phyloP scores from a whole-genome alignment of 129 eudicot genomes.

The Chrysanthemum lavandulifolium region DNA sequence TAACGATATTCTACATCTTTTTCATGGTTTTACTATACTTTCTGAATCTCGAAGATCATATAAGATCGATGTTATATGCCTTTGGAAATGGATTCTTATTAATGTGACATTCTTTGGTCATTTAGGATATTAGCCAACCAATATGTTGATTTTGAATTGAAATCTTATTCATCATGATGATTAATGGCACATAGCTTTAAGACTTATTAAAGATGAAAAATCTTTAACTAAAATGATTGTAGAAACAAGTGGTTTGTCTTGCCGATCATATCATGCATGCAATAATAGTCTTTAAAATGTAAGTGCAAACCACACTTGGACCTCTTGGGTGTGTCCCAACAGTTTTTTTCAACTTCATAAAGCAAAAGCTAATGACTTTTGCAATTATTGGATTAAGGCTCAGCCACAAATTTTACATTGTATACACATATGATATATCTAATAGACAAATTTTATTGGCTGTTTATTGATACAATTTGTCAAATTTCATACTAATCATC shows the following conservation, averaged over 20 bases:
- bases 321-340: constrained; percentile 28
- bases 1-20: background rate
- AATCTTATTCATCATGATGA: background rate
- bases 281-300: constrained; percentile 12
- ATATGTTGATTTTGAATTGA: background rate
- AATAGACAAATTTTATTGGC: too few relatives aligned
- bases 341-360: constrained; percentile 22
- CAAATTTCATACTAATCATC: too few relatives aligned
- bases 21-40: background rate
- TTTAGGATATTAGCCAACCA: background rate
- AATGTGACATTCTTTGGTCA: background rate
- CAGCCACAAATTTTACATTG: background rate
- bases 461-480: too few relatives aligned
- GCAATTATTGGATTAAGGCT: constrained; percentile 11
- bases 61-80: background rate
- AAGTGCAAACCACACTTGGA: constrained; percentile 41
- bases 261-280: constrained; percentile 24
- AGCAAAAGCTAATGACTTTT: constrained; percentile 16
- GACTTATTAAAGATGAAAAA: background rate
- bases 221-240: constrained; percentile 17
- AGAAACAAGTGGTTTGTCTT: constrained; percentile 10
- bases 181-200: background rate
- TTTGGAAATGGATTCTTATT: background rate
- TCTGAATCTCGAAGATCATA: background rate
- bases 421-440: background rate